phyloP scores from a whole-genome alignment of 805 yeast species.

The Wickerhamiella nectarea region DNA sequence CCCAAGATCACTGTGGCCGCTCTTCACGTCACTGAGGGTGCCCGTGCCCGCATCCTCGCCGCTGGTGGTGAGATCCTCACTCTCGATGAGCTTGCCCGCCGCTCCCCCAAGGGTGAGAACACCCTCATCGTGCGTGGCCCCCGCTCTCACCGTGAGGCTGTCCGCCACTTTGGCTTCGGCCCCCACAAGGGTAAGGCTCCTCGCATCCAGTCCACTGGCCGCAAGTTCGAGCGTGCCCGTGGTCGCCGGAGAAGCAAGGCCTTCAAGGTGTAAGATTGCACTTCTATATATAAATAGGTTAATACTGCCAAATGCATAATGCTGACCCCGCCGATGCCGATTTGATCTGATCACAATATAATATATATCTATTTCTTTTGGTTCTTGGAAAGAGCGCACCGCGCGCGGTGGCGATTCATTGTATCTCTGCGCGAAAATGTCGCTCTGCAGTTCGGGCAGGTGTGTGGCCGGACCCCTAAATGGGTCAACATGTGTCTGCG shows the following conservation, averaged over 20 bases:
- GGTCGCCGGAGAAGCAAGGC: conserved; percentile 99
- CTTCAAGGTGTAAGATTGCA: conserved; percentile 83
- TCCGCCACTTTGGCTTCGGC: conserved; percentile 99
- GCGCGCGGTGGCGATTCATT: neutral
- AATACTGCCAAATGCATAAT: neutral
- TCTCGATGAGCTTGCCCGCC: conserved; percentile 95
- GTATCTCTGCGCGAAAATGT: neutral
- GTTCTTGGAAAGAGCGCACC: neutral
- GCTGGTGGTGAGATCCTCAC: conserved; percentile 99
- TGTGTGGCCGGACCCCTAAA: neutral
- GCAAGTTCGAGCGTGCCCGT: conserved; percentile 99
- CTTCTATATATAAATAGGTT: conserved; percentile 1
- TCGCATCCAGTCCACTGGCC: conserved; percentile 91
- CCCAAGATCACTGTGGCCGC: conserved; percentile 99
- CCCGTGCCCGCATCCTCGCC: conserved; percentile 92
- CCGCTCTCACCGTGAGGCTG: conserved; percentile 98
- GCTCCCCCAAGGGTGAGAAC: conserved; percentile 99
- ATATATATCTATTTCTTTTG: too few species aligned
- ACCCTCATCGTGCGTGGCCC: conserved; percentile 97
- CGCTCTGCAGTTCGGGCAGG: neutral
- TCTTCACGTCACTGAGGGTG: conserved; percentile 97
- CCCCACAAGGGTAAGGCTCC: conserved; percentile 99
- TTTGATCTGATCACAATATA: too few species aligned
- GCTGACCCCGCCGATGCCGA: too few species aligned
- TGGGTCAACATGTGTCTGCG: neutral